A percentile compares a stretch with the other conserved stretches of the same genome.
These are phyloP conservation scores for Chimonanthus praecox DNA, from an alignment of 164 flowering plant genomes.

Conservation along the genomic window DNA sequence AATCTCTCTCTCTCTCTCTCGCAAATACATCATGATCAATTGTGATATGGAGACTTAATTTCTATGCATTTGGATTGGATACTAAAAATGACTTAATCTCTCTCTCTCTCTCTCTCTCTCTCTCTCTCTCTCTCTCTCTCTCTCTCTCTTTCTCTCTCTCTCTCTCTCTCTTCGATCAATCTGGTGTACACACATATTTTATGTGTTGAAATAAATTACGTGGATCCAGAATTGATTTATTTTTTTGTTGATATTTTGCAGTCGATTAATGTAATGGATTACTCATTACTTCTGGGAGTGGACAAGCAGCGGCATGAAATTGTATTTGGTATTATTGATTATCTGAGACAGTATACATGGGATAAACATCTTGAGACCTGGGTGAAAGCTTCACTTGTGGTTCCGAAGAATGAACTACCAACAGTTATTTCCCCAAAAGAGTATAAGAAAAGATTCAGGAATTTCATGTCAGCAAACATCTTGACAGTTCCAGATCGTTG, in stretches of 20 bases:
- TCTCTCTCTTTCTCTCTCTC: background rate
- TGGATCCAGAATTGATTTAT: background rate
- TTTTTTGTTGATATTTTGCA: slow-evolving; percentile 27
- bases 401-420: slow-evolving; percentile 67
- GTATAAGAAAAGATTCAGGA: slow-evolving; percentile 87
- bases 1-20: no score
- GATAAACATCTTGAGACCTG: slow-evolving; percentile 92
- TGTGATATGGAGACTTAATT: no score
- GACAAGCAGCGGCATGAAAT: slow-evolving; percentile 56
- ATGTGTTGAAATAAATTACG: background rate
- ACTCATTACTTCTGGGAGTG: slow-evolving; percentile 89
- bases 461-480: slow-evolving; percentile 71
- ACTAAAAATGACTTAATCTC: no score
- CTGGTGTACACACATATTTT: no score
- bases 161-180: background rate
- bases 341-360: slow-evolving; percentile 95
- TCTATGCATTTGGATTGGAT: no score
- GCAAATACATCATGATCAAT: no score
- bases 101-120: no score
- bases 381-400: slow-evolving; percentile 82
- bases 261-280: slow-evolving; percentile 93
- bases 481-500: slow-evolving; percentile 69
- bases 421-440: slow-evolving; percentile 83
- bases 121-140: no score
- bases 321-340: slow-evolving; percentile 93